Evolutionary conservation across 495 filamentous ascomycete genomes (phyloP), one percentile per base, ranked within the genome.

Genomic region (Bombardia bombarda): DNA sequence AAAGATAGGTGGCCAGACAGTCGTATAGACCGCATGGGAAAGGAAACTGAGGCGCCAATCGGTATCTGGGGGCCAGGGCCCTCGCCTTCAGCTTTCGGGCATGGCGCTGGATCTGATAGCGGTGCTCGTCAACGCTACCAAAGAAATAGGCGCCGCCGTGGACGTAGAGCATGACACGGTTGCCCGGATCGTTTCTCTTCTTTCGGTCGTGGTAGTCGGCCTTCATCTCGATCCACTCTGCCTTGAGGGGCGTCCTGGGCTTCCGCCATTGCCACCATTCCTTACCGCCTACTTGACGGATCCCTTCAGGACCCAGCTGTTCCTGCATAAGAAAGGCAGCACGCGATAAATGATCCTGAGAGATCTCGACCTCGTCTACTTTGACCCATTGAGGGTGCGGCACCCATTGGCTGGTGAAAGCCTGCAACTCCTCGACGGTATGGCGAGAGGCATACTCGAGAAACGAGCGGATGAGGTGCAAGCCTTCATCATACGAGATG

Each of bases 161-260:
- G 7, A 96, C 74, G 62, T 97, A 97, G 19, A 97, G 68, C 83
- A 97, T 94, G 19, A 92, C 80, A 21, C 86, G 77, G 50, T 82
- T 85, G 7, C 74, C 70, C 22, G 74, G 63, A 37, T 75, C 72
- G 3, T 59, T 64, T 0, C 61, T 61, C 55, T 72, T 72, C 61
- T 82, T 84, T 41, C 83, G 74, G 53, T 82, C 75, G 36, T 82
- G 64, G 52, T 89, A 84, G 51, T 96, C 85, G 41, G 75, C 72
- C 43, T 78, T 79, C 90, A 95, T 95, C 70, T 95, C 92, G 49
- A 97, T 83, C 90, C 87, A 96, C 58, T 97, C 92, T 2, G 84
- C 88, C 55, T 78, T 79, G 38, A 93, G 61, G 0, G 76, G 74
- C 23, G 66, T 71, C 13, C 74, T 65, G 7, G 65, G 67, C 40